Evolutionary conservation across 116 monocot genomes (phyloP).

Genomic region (Papilionanthe hybrid): DNA sequence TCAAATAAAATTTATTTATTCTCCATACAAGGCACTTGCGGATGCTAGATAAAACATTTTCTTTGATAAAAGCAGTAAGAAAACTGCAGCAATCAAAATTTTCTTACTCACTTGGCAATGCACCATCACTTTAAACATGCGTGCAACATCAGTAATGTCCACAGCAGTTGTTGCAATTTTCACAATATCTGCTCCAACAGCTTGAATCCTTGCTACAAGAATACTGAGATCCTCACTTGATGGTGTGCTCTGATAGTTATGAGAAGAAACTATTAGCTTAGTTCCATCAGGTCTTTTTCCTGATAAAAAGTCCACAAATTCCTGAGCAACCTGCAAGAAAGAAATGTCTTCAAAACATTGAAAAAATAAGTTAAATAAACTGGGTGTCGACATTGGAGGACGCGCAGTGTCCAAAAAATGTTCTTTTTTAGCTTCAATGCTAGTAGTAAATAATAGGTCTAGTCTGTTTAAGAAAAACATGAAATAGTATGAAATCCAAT

Average conservation of each 20-base stretch:
- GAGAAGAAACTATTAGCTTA: conserved; percentile 91
- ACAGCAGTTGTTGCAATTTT: conserved; percentile 85
- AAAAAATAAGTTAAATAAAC: not conserved
- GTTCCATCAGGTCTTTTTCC: conserved; percentile 62
- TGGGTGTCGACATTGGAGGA: not conserved
- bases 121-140: conserved; percentile 83
- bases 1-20: not conserved
- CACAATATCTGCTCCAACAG: conserved; percentile 86
- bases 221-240: conserved; percentile 62
- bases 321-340: conserved; percentile 59
- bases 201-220: conserved; percentile 89
- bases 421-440: not conserved
- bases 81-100: not conserved
- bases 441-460: not conserved
- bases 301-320: conserved; percentile 56
- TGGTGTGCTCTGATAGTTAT: conserved; percentile 85
- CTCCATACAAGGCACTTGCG: not conserved
- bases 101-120: conserved; percentile 66
- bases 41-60: not conserved
- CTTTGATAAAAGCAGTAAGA: not conserved
- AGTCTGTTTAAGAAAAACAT: not conserved
- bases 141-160: conserved; percentile 75
- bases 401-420: not conserved
- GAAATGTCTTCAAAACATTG: not conserved
- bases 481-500: not conserved